Evolutionary conservation across 2,329 filamentous ascomycete genomes (phyloP).

Genomic region (Lithohypha guttulata): DNA sequence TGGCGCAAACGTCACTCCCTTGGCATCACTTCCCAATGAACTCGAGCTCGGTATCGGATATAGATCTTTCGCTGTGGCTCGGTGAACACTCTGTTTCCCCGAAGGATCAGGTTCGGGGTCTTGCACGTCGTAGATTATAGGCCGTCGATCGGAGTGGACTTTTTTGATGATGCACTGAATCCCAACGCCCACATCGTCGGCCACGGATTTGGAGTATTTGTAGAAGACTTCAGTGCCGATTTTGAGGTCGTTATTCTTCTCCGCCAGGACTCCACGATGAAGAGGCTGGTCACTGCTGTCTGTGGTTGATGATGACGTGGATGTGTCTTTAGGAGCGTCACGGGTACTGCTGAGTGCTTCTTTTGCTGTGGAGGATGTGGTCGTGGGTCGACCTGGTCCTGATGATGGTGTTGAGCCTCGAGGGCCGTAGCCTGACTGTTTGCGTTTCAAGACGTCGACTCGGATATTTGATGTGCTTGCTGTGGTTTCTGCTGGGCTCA

Average conservation of each 20-base stretch:
- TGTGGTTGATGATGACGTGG: constrained; percentile 22
- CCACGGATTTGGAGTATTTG: constrained; percentile 40
- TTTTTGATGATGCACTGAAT: constrained; percentile 70
- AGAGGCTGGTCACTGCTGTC: constrained; percentile 18
- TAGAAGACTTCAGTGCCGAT: constrained; percentile 42
- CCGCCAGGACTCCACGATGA: constrained; percentile 33
- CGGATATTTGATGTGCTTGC: constrained; percentile 10
- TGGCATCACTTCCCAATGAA: neutral
- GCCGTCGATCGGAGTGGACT: constrained; percentile 64
- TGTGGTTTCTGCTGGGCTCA: constrained; percentile 27
- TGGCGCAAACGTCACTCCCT: constrained; percentile 32
- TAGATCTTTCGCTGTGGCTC: constrained; percentile 62
- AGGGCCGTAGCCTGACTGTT: constrained; percentile 31
- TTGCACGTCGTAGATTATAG: constrained; percentile 26
- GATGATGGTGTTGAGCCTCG: constrained; percentile 27
- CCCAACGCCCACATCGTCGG: constrained; percentile 42
- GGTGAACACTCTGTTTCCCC: constrained; percentile 31
- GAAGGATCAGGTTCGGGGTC: constrained; percentile 18
- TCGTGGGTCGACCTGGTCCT: constrained; percentile 16
- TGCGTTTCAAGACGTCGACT: constrained; percentile 34
- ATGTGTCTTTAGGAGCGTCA: constrained; percentile 33
- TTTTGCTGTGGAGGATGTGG: constrained; percentile 10
- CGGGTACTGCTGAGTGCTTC: constrained; percentile 29
- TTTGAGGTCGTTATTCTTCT: constrained; percentile 33
- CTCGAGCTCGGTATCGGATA: constrained; percentile 60